Conservation (phyloP, 2,329 filamentous ascomycete species). For the Trichoderma guizhouense region DNA sequence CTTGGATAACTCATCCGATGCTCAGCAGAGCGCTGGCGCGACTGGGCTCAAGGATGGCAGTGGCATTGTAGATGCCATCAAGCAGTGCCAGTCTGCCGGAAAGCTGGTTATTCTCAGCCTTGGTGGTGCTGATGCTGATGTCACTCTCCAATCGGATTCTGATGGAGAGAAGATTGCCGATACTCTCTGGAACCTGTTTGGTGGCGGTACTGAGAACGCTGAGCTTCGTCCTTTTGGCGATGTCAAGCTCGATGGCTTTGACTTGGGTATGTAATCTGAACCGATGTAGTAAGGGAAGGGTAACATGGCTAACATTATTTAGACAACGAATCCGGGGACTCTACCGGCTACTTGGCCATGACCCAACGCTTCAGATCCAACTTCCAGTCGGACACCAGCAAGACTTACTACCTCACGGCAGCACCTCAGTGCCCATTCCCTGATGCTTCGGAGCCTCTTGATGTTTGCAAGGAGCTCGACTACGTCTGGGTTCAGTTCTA, state of each 20-base stretch:
- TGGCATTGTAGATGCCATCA: constrained; percentile 33
- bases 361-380: not conserved
- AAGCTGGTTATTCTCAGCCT: constrained; percentile 49
- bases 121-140: not conserved
- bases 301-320: not conserved
- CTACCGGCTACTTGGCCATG: not conserved
- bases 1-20: constrained; percentile 1
- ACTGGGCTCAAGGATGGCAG: constrained; percentile 22
- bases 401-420: not conserved
- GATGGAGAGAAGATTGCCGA: not conserved
- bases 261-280: not conserved
- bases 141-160: not conserved
- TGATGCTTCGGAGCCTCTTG: not conserved
- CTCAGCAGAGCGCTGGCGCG: constrained; percentile 22
- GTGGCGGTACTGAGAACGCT: not conserved
- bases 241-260: not conserved
- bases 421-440: not conserved
- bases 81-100: constrained; percentile 57
- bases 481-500: constrained; percentile 40
- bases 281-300: not conserved
- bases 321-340: not conserved
- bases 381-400: not conserved
- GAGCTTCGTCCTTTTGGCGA: not conserved
- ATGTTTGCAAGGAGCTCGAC: not conserved
- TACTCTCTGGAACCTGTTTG: not conserved